Conservation (phyloP, 2,329 filamentous ascomycete species). For the Talaromyces piceae region DNA sequence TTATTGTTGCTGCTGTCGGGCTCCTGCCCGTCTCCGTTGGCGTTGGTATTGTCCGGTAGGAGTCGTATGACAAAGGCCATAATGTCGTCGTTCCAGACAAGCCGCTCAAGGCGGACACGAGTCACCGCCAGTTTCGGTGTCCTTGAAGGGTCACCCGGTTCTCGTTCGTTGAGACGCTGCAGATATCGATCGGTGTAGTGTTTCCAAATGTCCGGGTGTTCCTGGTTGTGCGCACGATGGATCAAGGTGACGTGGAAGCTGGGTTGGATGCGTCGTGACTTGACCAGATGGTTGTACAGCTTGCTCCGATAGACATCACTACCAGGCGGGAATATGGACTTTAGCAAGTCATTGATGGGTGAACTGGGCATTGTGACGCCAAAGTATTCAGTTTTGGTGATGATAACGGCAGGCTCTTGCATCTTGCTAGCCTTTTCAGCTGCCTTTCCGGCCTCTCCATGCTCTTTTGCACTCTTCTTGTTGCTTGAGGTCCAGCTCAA, state of each 20-base stretch:
- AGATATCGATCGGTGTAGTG: conserved; percentile 58
- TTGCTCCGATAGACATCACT: conserved; percentile 45
- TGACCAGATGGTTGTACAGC: conserved; percentile 69
- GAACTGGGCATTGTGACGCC: conserved; percentile 48
- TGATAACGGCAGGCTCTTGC: conserved; percentile 29
- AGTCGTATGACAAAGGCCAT: conserved; percentile 88
- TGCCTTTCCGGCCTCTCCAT: conserved; percentile 13
- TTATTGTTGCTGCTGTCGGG: background rate
- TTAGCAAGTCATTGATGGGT: conserved; percentile 53
- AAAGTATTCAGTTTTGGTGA: conserved; percentile 60
- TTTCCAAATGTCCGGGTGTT: conserved; percentile 66
- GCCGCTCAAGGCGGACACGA: conserved; percentile 50
- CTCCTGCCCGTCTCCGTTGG: conserved; percentile 18
- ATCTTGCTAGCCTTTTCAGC: conserved; percentile 7
- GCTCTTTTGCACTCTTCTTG: conserved; percentile 38
- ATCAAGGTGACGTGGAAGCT: conserved; percentile 92
- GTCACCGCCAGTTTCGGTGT: conserved; percentile 28
- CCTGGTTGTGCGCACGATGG: conserved; percentile 59
- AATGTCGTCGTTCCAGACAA: conserved; percentile 77
- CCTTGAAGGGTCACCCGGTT: conserved; percentile 17
- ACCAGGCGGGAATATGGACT: conserved; percentile 55
- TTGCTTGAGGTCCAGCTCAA: conserved; percentile 54
- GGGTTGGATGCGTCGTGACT: conserved; percentile 67
- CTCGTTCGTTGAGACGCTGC: conserved; percentile 22
- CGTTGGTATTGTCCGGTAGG: conserved; percentile 33